Base-by-base conservation (phyloP, 2,329 filamentous ascomycete genomes). In the Arthrobotrys megalospora region DNA sequence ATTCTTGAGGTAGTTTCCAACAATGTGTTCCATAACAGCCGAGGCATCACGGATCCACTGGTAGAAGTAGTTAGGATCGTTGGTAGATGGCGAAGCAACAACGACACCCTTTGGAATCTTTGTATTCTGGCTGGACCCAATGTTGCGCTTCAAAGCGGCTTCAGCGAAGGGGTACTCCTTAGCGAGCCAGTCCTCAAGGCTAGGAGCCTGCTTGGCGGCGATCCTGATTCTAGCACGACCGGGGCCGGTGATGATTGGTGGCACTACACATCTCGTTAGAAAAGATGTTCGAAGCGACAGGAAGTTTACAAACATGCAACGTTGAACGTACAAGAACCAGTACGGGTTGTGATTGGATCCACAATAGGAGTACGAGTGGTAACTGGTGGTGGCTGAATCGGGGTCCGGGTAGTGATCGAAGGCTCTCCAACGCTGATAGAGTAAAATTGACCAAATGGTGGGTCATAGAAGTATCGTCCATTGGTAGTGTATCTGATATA, bases 21-120 rank as follows among this genome's bases (percentile, higher is more conserved):
- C 84, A 41, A 86, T 81, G 5, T 85, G 84, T 38, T 83, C 82
- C 79, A 84, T 84, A 12, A 85, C 85, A 43, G 86, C 85, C 0
- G 85, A 85, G 43, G 85, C 85, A 79, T 86, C 85, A 70, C 85
- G 83, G 41, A 86, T 83, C 85, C 85, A 86, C 80, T 86, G 85
- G 79, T 84, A 86, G 81, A 83, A 86, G 80, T 86, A 86, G 73
- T 86, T 82, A 10, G 85, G 85, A 16, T 82, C 80, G 2, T 83
- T 73, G 32, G 81, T 83, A 14, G 84, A 85, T 2, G 85, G 85
- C 67, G 85, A 86, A 28, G 85, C 85, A 38, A 86, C 81, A 1
- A 86, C 85, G 2, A 84, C 84, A 36, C 85, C 85, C 45, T 60
- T 75, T 3, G 68, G 68, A 3, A 79, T 72, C 2, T 68, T 43